These are phyloP conservation scores for Chlorophyllum brunneum DNA, from an alignment of 768 basidiomycete species.

Conservation along the genomic window DNA sequence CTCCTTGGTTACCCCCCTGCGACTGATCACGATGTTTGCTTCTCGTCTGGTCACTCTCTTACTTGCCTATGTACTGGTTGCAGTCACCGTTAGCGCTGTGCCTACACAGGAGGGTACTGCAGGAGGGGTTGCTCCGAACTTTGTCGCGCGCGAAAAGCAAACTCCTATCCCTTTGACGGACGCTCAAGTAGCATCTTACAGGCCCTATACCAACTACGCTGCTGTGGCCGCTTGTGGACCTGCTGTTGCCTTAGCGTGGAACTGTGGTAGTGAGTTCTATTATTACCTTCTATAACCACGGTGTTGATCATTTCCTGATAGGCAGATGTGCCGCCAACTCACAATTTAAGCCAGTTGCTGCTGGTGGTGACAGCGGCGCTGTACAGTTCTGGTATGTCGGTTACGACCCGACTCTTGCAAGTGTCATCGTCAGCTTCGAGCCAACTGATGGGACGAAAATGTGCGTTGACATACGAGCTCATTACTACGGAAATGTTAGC, in stretches of 20 bases:
- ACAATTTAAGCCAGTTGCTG: constrained; percentile 41
- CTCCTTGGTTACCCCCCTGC: not conserved
- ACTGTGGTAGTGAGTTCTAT: constrained; percentile 39
- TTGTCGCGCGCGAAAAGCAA: not conserved
- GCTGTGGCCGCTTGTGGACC: constrained; percentile 47
- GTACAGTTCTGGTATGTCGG: constrained; percentile 47
- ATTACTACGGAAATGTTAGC: no score
- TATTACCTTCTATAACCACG: not conserved
- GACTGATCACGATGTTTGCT: not conserved
- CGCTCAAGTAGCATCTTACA: constrained; percentile 38
- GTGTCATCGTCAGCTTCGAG: constrained; percentile 33
- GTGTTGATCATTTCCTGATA: not conserved
- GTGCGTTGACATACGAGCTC: no score
- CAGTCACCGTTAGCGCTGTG: not conserved
- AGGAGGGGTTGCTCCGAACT: not conserved
- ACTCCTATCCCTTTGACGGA: constrained; percentile 10
- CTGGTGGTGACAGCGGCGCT: constrained; percentile 43
- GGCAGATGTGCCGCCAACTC: constrained; percentile 42
- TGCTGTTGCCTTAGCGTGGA: constrained; percentile 40
- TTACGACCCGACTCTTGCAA: constrained; percentile 32
- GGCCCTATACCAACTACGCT: constrained; percentile 48
- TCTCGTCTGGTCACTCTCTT: not conserved
- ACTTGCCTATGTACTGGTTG: not conserved
- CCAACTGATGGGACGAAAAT: constrained; percentile 30
- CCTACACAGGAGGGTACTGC: not conserved